A percentile compares a stretch with the other conserved stretches of the same genome.
These are phyloP conservation scores for Colletotrichum somersetense DNA, from an alignment of 2,329 filamentous ascomycete genomes.

Conservation along the genomic window DNA sequence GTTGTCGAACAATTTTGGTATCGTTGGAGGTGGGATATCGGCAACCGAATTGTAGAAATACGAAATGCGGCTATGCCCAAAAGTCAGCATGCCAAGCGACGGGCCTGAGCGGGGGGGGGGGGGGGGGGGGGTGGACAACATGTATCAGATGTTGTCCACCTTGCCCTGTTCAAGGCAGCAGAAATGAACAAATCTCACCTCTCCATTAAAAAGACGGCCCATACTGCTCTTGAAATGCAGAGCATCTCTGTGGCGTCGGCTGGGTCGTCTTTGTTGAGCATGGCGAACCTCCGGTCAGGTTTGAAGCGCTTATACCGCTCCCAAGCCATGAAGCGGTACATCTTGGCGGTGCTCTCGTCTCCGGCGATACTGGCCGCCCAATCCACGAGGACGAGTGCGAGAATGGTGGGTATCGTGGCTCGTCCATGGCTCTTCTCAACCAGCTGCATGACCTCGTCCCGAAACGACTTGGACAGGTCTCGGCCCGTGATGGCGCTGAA, in stretches of 20 bases:
- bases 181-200: conserved; percentile 6
- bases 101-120: neutral
- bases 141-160: too few relatives aligned
- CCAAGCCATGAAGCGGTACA: conserved; percentile 40
- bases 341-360: conserved; percentile 33
- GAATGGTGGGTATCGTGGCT: conserved; percentile 31
- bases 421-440: conserved; percentile 37
- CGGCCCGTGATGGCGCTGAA: conserved; percentile 32
- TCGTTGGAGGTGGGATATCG: conserved; percentile 29
- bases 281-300: conserved; percentile 24
- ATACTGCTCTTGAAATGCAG: conserved; percentile 24
- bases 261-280: conserved; percentile 13
- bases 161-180: too few relatives aligned
- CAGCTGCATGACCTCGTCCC: conserved; percentile 36
- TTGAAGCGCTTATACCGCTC: conserved; percentile 37
- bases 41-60: conserved; percentile 31
- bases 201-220: conserved; percentile 38
- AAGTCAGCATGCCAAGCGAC: neutral
- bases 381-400: conserved; percentile 32
- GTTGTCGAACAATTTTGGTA: conserved; percentile 33
- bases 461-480: conserved; percentile 22
- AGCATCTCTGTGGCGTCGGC: conserved; percentile 19
- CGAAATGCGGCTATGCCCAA: conserved; percentile 20
- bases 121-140: too few relatives aligned
- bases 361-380: conserved; percentile 31